Conservation (phyloP, 352 stramenopile genomes). For the Phytophthora uliginosa region DNA sequence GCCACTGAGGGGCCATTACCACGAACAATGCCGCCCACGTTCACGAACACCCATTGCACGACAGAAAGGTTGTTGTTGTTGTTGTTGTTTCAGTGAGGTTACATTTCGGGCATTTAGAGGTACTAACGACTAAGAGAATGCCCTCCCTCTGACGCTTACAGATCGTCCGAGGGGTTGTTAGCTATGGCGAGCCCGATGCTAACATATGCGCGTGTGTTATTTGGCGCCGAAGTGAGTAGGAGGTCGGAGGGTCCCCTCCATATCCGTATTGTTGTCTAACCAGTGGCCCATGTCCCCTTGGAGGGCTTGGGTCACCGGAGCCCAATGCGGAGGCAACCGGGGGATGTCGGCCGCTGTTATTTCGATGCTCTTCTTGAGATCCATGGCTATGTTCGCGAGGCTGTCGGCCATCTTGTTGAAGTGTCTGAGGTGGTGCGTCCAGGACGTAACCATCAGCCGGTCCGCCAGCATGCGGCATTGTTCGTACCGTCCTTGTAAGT, state of each 20-base stretch:
- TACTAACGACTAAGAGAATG: too few species aligned
- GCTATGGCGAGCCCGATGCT: too few species aligned
- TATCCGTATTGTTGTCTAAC: background rate
- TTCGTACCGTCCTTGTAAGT: background rate
- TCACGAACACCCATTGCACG: slow-evolving; percentile 16
- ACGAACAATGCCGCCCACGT: slow-evolving; percentile 6
- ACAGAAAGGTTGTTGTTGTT: background rate
- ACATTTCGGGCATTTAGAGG: too few species aligned
- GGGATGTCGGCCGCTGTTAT: background rate
- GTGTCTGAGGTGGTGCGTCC: background rate
- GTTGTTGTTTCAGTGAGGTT: too few species aligned
- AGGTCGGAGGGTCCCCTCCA: background rate
- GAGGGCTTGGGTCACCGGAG: background rate
- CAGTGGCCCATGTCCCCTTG: background rate
- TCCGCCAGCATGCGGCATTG: background rate
- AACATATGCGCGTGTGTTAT: too few species aligned
- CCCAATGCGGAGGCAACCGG: background rate
- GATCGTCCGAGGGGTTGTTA: too few species aligned
- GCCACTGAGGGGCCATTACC: slow-evolving; percentile 6
- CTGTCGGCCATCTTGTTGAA: background rate
- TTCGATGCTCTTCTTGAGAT: background rate
- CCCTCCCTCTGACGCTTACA: too few species aligned
- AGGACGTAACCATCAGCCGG: background rate
- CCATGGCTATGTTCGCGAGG: background rate
- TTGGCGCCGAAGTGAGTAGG: too few species aligned